Conservation (phyloP, 2,329 filamentous ascomycete genomes). For the Alternaria arbusti region DNA sequence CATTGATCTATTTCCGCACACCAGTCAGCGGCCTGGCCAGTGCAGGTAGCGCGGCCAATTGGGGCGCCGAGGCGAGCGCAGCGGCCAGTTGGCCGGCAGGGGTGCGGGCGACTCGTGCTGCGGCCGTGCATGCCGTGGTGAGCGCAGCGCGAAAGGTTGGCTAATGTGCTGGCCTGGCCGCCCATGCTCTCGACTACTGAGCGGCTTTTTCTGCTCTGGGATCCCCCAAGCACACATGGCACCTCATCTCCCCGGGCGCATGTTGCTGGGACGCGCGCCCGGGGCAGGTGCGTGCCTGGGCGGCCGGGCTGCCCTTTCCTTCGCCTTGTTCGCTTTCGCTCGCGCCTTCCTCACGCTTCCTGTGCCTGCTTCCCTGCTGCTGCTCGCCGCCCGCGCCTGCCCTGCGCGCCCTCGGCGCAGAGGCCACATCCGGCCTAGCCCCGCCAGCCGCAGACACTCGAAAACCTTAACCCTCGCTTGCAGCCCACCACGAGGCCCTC, state of each 20-base stretch:
- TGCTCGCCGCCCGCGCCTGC: slow-evolving; percentile 5
- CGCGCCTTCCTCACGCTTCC: neutral
- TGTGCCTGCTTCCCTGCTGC: neutral
- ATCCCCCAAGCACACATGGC: neutral
- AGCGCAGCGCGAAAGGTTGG: slow-evolving; percentile 14
- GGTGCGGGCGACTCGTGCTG: slow-evolving; percentile 28
- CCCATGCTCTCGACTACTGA: neutral
- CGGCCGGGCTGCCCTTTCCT: slow-evolving; percentile 11
- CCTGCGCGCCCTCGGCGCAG: slow-evolving; percentile 12
- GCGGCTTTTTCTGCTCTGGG: neutral
- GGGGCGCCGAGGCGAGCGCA: slow-evolving; percentile 19
- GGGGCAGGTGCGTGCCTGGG: neutral
- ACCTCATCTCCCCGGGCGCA: neutral
- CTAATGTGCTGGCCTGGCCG: slow-evolving; percentile 11
- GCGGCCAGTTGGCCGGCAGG: slow-evolving; percentile 11
- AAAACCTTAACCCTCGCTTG: slow-evolving; percentile 20
- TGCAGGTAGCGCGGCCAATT: slow-evolving; percentile 33
- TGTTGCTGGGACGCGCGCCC: neutral
- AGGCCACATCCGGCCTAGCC: slow-evolving; percentile 16
- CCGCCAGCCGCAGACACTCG: neutral
- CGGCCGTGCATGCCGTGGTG: slow-evolving; percentile 21
- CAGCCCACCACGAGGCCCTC: slow-evolving; percentile 17
- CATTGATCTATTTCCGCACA: slow-evolving; percentile 43
- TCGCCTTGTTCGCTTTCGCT: slow-evolving; percentile 5
- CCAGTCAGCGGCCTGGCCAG: slow-evolving; percentile 34